These are phyloP conservation scores for Chlorella sp. DNA, from an alignment of 139 green algal species.

Conservation along the genomic window DNA sequence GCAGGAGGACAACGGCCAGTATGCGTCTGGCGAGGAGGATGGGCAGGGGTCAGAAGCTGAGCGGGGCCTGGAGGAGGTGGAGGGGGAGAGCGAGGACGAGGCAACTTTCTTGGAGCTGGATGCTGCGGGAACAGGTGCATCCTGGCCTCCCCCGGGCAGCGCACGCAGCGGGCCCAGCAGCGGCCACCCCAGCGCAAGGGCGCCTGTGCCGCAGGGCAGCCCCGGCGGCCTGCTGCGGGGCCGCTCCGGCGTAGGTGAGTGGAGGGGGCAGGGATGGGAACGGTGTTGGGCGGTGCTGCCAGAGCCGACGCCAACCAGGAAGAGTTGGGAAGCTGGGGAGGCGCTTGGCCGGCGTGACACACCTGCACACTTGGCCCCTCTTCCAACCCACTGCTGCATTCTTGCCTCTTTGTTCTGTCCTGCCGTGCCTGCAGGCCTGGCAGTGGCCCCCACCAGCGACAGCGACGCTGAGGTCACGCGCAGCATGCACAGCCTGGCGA, in stretches of 20 bases:
- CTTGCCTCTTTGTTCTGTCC: background rate
- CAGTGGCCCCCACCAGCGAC: background rate
- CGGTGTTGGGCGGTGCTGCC: too few species aligned
- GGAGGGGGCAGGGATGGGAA: background rate
- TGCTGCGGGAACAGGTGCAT: too few species aligned
- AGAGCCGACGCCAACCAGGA: background rate
- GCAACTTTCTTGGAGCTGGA: background rate
- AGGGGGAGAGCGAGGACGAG: background rate
- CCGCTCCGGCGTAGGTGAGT: background rate
- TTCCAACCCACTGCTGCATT: background rate
- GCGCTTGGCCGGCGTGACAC: background rate
- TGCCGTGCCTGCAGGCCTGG: background rate
- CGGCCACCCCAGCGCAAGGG: background rate
- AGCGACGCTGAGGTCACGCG: constrained; percentile 13
- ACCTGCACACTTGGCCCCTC: background rate
- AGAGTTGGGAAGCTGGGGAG: background rate
- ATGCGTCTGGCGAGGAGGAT: constrained; percentile 11
- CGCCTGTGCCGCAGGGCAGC: background rate
- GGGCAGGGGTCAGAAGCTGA: background rate
- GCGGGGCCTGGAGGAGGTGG: background rate
- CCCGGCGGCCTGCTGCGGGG: background rate
- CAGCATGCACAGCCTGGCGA: constrained; percentile 29
- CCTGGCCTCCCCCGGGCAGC: background rate
- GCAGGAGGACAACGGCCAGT: constrained; percentile 18
- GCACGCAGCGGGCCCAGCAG: constrained; percentile 4